Percentiles rank a stretch among this genome's conserved stretches.
phyloP scores from a whole-genome alignment of 1,284 basidiomycete genomes.

The Schizophyllum amplum region DNA sequence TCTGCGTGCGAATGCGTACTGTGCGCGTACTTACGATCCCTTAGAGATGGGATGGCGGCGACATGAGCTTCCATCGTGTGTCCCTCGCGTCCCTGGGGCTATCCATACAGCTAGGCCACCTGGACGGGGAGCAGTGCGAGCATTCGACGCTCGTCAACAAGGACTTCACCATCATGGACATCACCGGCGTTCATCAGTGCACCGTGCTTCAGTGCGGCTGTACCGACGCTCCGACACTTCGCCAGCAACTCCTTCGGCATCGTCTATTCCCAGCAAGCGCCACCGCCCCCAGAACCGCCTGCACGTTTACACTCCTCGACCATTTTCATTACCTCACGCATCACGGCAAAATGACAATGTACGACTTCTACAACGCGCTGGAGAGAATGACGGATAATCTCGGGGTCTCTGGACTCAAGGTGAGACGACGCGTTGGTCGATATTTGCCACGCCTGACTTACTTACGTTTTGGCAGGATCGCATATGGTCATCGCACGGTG shows the following conservation, averaged over 20 bases:
- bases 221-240: neutral
- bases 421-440: too few species aligned
- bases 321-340: conserved; percentile 3
- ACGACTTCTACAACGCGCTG: conserved; percentile 13
- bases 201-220: conserved; percentile 11
- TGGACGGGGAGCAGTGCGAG: neutral
- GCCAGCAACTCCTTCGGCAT: conserved; percentile 10
- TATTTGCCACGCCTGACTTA: neutral
- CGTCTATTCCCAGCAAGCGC: conserved; percentile 9
- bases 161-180: conserved; percentile 11
- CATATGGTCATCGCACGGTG: conserved; percentile 12
- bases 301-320: conserved; percentile 4
- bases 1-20: too few species aligned
- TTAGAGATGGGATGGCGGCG: neutral
- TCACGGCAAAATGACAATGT: conserved; percentile 5
- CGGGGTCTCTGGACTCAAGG: conserved; percentile 5
- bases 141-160: neutral
- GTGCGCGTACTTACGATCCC: too few species aligned
- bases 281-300: conserved; percentile 5
- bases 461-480: conserved; percentile 5
- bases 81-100: neutral
- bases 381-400: conserved; percentile 13
- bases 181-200: conserved; percentile 8
- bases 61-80: neutral
- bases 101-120: conserved; percentile 8